Conservation (phyloP, 1,139 yeast species). For the Yamadazyma jaroonii region DNA sequence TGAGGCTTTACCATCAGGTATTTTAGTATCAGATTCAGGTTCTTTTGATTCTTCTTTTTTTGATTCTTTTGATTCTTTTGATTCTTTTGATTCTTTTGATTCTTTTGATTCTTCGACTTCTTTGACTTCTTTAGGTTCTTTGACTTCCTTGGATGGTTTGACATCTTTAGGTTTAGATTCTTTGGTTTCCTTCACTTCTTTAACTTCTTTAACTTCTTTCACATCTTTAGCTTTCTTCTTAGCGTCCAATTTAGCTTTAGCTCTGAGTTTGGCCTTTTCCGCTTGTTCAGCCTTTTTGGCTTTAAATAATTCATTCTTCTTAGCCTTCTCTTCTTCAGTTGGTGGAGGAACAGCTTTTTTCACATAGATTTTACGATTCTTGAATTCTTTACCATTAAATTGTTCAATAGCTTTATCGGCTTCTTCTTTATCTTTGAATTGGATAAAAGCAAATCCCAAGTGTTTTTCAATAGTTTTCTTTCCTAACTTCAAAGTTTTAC, state of each 20-base stretch:
- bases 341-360: conserved; percentile 55
- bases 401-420: conserved; percentile 48
- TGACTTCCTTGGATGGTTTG: conserved; percentile 42
- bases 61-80: too few species aligned
- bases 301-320: conserved; percentile 34
- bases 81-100: conserved; percentile 1
- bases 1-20: conserved; percentile 56
- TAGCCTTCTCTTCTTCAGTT: conserved; percentile 44
- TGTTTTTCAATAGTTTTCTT: conserved; percentile 34
- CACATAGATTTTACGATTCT: conserved; percentile 46
- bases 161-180: conserved; percentile 2
- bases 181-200: conserved; percentile 40
- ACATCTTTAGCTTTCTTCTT: conserved; percentile 27
- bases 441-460: conserved; percentile 56
- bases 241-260: conserved; percentile 17
- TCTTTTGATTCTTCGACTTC: conserved; percentile 36
- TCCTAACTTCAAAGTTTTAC: conserved; percentile 31
- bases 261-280: conserved; percentile 19
- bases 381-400: conserved; percentile 43
- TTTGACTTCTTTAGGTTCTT: conserved; percentile 26
- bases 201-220: conserved; percentile 28
- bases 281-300: conserved; percentile 31
- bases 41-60: conserved; percentile 35
- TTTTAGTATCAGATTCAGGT: conserved; percentile 16
- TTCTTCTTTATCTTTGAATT: conserved; percentile 45